Evolutionary conservation across 1,284 basidiomycete species (phyloP), one percentile per base, ranked within the genome.

Genomic region (Anthracocystis panici-leucophaei): DNA sequence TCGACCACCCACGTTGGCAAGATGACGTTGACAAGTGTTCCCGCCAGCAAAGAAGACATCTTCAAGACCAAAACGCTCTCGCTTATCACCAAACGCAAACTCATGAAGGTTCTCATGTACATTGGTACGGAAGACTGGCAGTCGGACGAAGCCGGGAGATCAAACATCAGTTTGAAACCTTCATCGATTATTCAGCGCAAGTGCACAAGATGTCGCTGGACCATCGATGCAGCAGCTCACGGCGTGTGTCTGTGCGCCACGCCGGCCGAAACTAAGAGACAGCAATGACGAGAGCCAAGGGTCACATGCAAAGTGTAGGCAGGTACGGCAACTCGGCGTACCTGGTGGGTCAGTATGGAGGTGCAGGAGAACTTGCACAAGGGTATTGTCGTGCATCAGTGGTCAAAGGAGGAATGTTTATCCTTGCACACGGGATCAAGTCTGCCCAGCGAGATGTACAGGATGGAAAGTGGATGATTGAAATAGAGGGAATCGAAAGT

Each of bases 261-360:
- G 5, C 57, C 55, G 0, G 23, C 57, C 5, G 82, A 83, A 27
- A 50, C 72, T 1, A 61, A 7, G 41, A 60, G 16, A 50, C 46
- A 5, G 78, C 77, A 0, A 63, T 83, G 62, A 45, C 65, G 23
- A 64, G 81, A 9, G 76, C 75, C 8, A 62, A 62, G 14, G 45
- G 51, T 6, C 94, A 93, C 82, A 88, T 98, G 23, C 89, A 88
- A 44, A 93, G 94, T 1, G 87, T 91, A 14, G 95, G 96, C 1
- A 89, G 93, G 33, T 98, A 97, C 82, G 96, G 96, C 7, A 87
- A 92, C 11, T 94, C 93, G 0, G 91, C 96, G 0, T 98, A 95
- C 86, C 89, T 99, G 16, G 89, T 98, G 5, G 94, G 93, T 0
- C 95, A 97, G 79, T 98, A 97, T 83, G 96, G 96, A 31, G 94